Conservation (phyloP, 768 basidiomycete genomes). For the Candolleomyces aberdarensis region DNA sequence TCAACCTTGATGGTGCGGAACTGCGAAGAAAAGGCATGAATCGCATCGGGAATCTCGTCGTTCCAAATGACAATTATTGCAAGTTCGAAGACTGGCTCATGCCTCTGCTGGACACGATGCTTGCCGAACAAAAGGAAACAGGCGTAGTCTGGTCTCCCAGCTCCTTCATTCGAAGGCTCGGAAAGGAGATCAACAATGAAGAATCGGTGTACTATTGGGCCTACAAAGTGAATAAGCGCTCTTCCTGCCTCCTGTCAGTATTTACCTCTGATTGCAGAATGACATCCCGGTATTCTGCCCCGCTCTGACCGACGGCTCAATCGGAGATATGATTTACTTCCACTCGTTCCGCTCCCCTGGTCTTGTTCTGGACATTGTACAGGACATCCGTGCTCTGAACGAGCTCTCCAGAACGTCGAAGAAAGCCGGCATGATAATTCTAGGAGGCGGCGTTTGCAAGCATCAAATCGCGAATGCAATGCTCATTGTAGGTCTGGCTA, state of each 20-base stretch:
- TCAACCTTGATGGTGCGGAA: constrained; percentile 86
- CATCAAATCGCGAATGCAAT: constrained; percentile 99
- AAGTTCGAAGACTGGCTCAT: constrained; percentile 99
- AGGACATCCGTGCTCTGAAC: constrained; percentile 89
- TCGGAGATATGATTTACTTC: constrained; percentile 99
- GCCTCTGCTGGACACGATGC: constrained; percentile 88
- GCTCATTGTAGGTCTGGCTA: constrained; percentile 74
- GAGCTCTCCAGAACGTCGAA: constrained; percentile 82
- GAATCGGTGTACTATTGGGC: constrained; percentile 99
- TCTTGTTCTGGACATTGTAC: constrained; percentile 88
- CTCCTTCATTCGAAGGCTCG: constrained; percentile 86
- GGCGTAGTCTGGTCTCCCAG: constrained; percentile 89
- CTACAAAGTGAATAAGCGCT: constrained; percentile 75
- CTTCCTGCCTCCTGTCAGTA: constrained; percentile 9
- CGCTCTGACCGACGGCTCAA: constrained; percentile 94
- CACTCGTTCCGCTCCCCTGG: constrained; percentile 90
- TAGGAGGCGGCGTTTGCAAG: constrained; percentile 98
- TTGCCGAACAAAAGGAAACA: constrained; percentile 76
- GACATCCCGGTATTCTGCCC: constrained; percentile 99
- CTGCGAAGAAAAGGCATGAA: constrained; percentile 91
- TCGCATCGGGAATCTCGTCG: constrained; percentile 91
- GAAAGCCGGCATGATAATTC: constrained; percentile 97
- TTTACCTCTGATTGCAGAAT: constrained; percentile 60
- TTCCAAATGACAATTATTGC: constrained; percentile 99
- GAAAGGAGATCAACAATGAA: constrained; percentile 96